Evolutionary conservation across 495 filamentous ascomycete species (phyloP), one percentile per base, ranked within the genome.

Genomic region (Podospora anserina): DNA sequence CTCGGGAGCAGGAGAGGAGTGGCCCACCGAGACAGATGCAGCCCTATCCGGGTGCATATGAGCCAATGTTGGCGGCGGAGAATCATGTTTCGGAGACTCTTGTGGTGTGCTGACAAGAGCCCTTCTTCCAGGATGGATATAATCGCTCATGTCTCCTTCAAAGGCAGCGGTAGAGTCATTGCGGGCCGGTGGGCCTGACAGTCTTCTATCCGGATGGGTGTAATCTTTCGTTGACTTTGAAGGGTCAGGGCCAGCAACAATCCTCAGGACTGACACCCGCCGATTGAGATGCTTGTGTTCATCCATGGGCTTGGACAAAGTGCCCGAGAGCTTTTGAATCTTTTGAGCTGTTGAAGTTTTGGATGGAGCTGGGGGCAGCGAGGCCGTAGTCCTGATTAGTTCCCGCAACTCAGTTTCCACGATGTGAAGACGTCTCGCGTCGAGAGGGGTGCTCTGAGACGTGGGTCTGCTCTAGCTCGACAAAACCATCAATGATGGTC

Each of bases 391-490:
- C 65, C 62, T 3, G 61, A 63, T 16, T n/a, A 60, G 4, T 64
- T 23, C 4, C 1, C 19, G 56, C 13, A 81, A 20, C 49, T 80
- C 76, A 5, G 56, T 30, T 39, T 69, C 54, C 0, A 72, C 69
- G 56, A 79, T 70, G 7, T 71, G 63, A 23, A 81, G 76, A 9
- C 75, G 69, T 11, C 73, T 70, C 57, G 65, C 64, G 49, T 72
- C 73, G 20, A 66, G 27, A 15, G 74, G 74, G 70, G 27, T 75
- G 61, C 16, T 61, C 63, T 0, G 44, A 58, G 32, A 59, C n/a
- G 18, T 78, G 63, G 56, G 67, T 65, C 0, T 20, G 34, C 39
- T 75, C 71, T 75, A 76, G 81, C 44, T 72, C 68, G n/a, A 73
- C 60, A 62, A 79, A 76, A 6, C 66, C 70, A 16, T 65, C 70